phyloP scores from a whole-genome alignment of 768 basidiomycete species.

The Mycena sanguinolenta region DNA sequence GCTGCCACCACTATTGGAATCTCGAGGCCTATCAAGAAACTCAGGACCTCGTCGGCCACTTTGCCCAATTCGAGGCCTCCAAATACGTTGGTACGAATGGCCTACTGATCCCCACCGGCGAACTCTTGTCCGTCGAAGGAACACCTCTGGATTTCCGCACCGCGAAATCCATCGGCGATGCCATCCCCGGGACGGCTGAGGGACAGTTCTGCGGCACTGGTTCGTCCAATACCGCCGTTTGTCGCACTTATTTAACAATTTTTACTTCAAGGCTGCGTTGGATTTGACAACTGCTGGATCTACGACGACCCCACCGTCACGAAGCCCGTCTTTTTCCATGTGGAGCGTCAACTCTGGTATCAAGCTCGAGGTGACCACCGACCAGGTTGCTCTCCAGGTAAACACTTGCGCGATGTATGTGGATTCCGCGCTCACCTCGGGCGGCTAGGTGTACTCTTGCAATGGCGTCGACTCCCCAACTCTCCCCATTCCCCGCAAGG shows the following conservation, averaged over 20 bases:
- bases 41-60: slow-evolving; percentile 53
- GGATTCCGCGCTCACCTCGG: background rate
- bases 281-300: slow-evolving; percentile 63
- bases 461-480: slow-evolving; percentile 54
- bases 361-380: slow-evolving; percentile 59
- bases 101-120: slow-evolving; percentile 56
- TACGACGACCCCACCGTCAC: slow-evolving; percentile 50
- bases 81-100: slow-evolving; percentile 56
- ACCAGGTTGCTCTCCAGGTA: slow-evolving; percentile 62
- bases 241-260: background rate
- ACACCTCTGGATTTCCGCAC: slow-evolving; percentile 59
- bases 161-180: slow-evolving; percentile 54
- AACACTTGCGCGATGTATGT: background rate
- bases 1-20: slow-evolving; percentile 61
- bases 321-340: slow-evolving; percentile 52
- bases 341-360: slow-evolving; percentile 64
- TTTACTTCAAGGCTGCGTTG: slow-evolving; percentile 52
- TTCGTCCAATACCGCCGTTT: slow-evolving; percentile 23
- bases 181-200: slow-evolving; percentile 52
- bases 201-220: slow-evolving; percentile 57
- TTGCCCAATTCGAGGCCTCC: slow-evolving; percentile 53
- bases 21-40: slow-evolving; percentile 58
- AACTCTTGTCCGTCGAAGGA: slow-evolving; percentile 50
- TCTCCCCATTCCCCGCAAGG: slow-evolving; percentile 56
- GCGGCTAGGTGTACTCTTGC: slow-evolving; percentile 54